Percentiles rank a stretch among this genome's conserved stretches.
Evolutionary conservation across 768 basidiomycete genomes (phyloP).

Genomic region (Dentipellis sp.): DNA sequence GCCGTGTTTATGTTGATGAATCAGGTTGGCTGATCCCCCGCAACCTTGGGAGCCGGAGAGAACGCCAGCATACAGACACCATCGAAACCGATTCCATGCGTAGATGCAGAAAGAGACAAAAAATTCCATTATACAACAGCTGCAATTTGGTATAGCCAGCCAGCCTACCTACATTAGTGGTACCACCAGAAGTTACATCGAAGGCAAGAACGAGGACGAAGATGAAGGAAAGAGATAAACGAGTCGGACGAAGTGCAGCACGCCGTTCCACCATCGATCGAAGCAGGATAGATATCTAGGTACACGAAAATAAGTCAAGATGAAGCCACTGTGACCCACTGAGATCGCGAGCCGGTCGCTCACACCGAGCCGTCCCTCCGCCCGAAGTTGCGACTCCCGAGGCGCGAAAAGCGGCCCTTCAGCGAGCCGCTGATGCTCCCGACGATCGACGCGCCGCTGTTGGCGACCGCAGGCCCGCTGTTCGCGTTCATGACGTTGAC

Average conservation of each 20-base stretch:
- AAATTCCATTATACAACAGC: not conserved
- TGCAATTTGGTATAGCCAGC: not conserved
- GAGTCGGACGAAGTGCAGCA: no score
- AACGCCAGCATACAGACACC: no score
- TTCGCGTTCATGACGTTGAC: slow-evolving; percentile 56
- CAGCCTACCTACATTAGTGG: not conserved
- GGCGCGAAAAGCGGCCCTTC: slow-evolving; percentile 65
- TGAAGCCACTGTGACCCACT: no score
- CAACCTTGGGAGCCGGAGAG: no score
- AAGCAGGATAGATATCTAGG: no score
- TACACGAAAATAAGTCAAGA: no score
- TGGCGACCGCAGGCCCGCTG: slow-evolving; percentile 19
- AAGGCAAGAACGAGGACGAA: not conserved
- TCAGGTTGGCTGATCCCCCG: no score
- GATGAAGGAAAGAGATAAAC: not conserved
- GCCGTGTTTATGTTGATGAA: no score
- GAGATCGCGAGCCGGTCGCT: not conserved
- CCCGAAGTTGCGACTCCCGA: slow-evolving; percentile 67
- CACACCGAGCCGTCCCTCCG: slow-evolving; percentile 28
- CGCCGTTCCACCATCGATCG: no score
- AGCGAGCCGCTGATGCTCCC: slow-evolving; percentile 57
- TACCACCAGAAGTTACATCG: not conserved
- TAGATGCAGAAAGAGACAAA: not conserved
- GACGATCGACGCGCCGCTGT: slow-evolving; percentile 49
- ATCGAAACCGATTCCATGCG: no score